Conservation (phyloP, 1,139 yeast genomes). For the Kazachstania sp. region DNA sequence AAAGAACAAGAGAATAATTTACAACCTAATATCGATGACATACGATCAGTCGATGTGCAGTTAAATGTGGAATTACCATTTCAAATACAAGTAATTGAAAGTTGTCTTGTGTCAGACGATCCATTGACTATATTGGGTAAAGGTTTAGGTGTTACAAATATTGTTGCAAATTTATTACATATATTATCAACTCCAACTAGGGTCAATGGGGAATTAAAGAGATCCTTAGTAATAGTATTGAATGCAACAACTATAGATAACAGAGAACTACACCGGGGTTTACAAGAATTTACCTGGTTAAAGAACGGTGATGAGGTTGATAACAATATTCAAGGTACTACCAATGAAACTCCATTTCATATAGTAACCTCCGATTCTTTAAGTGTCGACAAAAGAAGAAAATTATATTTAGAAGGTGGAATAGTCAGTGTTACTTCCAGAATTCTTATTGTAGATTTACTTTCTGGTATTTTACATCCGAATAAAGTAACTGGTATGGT, state of each 20-base stretch:
- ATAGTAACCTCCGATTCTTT: slow-evolving; percentile 48
- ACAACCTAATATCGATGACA: slow-evolving; percentile 27
- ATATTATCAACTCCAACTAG: slow-evolving; percentile 52
- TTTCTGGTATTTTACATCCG: slow-evolving; percentile 62
- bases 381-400: slow-evolving; percentile 52
- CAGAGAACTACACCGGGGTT: slow-evolving; percentile 47
- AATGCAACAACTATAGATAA: slow-evolving; percentile 64
- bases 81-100: slow-evolving; percentile 70
- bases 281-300: slow-evolving; percentile 56
- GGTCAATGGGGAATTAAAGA: slow-evolving; percentile 35
- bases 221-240: slow-evolving; percentile 59
- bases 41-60: slow-evolving; percentile 39
- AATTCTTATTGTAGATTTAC: slow-evolving; percentile 73
- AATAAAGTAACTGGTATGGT: slow-evolving; percentile 72
- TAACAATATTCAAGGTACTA: background rate
- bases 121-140: slow-evolving; percentile 71
- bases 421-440: slow-evolving; percentile 70
- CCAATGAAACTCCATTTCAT: slow-evolving; percentile 34
- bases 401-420: slow-evolving; percentile 71
- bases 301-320: slow-evolving; percentile 31
- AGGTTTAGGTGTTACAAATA: slow-evolving; percentile 70
- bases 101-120: slow-evolving; percentile 58
- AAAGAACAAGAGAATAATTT: slow-evolving; percentile 15
- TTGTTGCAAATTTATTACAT: slow-evolving; percentile 69
- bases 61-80: slow-evolving; percentile 55